Base-by-base conservation (phyloP, 768 basidiomycete genomes). In the Psilocybe tampanensis region DNA sequence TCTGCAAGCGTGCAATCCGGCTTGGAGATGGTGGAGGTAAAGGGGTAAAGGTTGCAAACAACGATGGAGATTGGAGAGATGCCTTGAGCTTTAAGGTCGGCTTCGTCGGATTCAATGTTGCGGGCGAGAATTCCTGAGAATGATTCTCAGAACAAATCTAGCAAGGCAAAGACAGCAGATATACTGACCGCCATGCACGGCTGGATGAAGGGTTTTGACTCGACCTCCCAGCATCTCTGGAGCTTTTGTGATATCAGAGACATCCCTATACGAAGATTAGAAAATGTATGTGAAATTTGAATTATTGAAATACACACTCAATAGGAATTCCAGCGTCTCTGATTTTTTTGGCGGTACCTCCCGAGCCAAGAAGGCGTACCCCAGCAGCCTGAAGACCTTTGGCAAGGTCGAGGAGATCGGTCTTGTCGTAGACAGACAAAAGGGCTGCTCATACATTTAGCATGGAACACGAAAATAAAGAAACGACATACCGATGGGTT, bases 201-300 rank as follows among this genome's bases (percentile, higher is more conserved):
- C 95, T 44, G 97, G 97, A 67, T 99, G 97, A 9, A 99, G 85
- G 2, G 97, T 99, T 78, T 99, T 98, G 55, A 98, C 97, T 64
- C 97, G 82, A 22, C 97, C 97, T 52, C 97, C 96, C 2, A 99
- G 83, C 95, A 99, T 98, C 74, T 99, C 97, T 4, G 97, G 96
- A 0, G 95, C 95, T 67, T 95, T 96, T 47, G 97, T 98, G 74
- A 98, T 90, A 69, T 93, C 90, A 4, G 96, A 92, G 53, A 99
- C 95, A 83, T 99, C 97, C 61, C 97, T 99, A 52, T 2, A 18
- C 2, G 18, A n/a, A 18, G 18, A 6, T 44, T n/a, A 29, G n/a
- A 56, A n/a, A 52, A 47, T 15, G 0, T 26, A 34, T 52, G 52
- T 36, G 39, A 13, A 13, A 43, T n/a, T 47, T 42, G 26, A 52